Percentiles rank a stretch among this genome's conserved stretches.
Conservation (phyloP, 306 rosid species). For the Dicorynia guianensis region DNA sequence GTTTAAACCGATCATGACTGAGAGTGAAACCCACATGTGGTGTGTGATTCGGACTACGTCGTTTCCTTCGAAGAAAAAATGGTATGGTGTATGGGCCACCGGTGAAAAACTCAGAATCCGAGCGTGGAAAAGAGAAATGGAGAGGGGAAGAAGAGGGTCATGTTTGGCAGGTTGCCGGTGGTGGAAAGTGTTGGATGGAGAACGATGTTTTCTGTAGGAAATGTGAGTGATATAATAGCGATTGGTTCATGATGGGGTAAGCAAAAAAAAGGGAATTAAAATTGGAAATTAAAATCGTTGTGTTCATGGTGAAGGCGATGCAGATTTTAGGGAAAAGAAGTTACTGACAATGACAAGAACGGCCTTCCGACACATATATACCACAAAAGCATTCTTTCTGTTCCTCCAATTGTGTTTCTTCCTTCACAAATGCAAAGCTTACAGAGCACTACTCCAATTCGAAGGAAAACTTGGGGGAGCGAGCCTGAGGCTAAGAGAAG, state of each 20-base stretch:
- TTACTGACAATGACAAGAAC: conserved; percentile 2
- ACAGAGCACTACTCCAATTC: too few relatives aligned
- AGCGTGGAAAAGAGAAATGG: too few relatives aligned
- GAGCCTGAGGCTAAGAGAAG: too few relatives aligned
- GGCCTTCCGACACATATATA: too few relatives aligned
- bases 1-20: conserved; percentile 48
- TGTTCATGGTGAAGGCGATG: not conserved
- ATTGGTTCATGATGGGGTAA: not conserved
- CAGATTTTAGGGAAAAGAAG: conserved; percentile 1
- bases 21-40: not conserved
- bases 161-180: too few relatives aligned
- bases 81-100: not conserved
- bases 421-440: too few relatives aligned
- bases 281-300: not conserved
- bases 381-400: too few relatives aligned
- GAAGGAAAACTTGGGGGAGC: too few relatives aligned
- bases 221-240: conserved; percentile 43
- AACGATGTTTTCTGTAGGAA: conserved; percentile 46
- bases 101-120: not conserved
- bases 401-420: too few relatives aligned
- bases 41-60: not conserved
- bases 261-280: not conserved
- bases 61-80: not conserved
- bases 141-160: not conserved
- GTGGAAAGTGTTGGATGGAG: conserved; percentile 22